A percentile compares a stretch with the other conserved stretches of the same genome.
These are phyloP conservation scores for Monosporascus sp. DNA, from an alignment of 2,329 filamentous ascomycete genomes.

Conservation along the genomic window DNA sequence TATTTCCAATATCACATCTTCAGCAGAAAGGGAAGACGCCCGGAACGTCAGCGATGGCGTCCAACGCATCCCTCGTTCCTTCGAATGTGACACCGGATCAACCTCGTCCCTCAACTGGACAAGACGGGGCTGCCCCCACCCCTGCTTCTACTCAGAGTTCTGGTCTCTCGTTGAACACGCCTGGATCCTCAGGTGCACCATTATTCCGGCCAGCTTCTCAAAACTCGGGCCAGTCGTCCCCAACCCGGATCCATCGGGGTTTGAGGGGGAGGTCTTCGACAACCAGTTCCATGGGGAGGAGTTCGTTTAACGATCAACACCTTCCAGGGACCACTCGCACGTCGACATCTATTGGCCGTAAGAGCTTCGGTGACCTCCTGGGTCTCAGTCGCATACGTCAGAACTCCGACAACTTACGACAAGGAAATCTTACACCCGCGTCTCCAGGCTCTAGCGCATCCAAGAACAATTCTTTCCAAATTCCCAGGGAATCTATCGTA, in stretches of 20 bases:
- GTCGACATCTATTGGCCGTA: constrained; percentile 84
- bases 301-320: constrained; percentile 65
- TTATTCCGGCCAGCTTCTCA: constrained; percentile 44
- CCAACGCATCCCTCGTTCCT: constrained; percentile 41
- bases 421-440: constrained; percentile 62
- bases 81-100: constrained; percentile 12
- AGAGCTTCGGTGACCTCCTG: constrained; percentile 88
- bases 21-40: constrained; percentile 60
- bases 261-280: constrained; percentile 81
- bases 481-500: constrained; percentile 64
- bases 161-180: constrained; percentile 25
- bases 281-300: constrained; percentile 72
- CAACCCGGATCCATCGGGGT: constrained; percentile 53
- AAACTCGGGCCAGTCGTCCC: constrained; percentile 62
- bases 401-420: constrained; percentile 67
- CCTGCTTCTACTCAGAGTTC: constrained; percentile 28
- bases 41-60: constrained; percentile 26
- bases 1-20: constrained; percentile 85
- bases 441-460: constrained; percentile 67
- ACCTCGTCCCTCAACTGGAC: constrained; percentile 22
- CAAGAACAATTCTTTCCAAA: constrained; percentile 77
- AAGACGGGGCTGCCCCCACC: constrained; percentile 28
- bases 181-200: constrained; percentile 42
- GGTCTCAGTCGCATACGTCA: constrained; percentile 73
- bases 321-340: constrained; percentile 65